Conservation (phyloP, 2,329 filamentous ascomycete species). For the Ascosphaera pollenicola region DNA sequence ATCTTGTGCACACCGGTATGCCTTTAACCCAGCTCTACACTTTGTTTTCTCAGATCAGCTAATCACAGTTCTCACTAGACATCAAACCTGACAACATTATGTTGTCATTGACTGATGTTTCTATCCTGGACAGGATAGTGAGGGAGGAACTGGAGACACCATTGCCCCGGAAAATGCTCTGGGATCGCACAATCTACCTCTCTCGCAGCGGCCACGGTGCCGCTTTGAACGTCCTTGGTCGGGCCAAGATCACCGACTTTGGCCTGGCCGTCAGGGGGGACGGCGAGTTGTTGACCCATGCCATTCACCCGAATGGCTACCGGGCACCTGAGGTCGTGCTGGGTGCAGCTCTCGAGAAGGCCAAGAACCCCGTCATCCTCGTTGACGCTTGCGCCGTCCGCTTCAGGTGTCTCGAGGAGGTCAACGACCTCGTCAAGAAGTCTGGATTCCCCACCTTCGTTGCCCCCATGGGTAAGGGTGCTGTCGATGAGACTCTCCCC, state of each 20-base stretch:
- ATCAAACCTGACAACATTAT: conserved; percentile 24
- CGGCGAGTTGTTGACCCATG: conserved; percentile 14
- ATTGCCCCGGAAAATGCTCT: conserved; percentile 11
- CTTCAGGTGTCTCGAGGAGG: conserved; percentile 47
- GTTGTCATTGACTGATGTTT: conserved; percentile 11
- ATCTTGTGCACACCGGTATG: conserved; percentile 21
- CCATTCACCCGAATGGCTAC: conserved; percentile 22
- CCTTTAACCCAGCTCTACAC: conserved; percentile 1
- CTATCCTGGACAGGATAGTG: conserved; percentile 8
- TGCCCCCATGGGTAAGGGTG: conserved; percentile 69
- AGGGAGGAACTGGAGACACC: conserved; percentile 11
- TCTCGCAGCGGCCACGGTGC: conserved; percentile 13
- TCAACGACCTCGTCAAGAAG: conserved; percentile 47
- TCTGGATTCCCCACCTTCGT: conserved; percentile 58
- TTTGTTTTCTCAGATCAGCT: conserved; percentile 1
- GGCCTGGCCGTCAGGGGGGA: conserved; percentile 13
- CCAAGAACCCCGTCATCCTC: conserved; percentile 51
- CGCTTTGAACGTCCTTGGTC: conserved; percentile 7
- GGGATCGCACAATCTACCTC: conserved; percentile 12
- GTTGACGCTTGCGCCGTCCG: conserved; percentile 64
- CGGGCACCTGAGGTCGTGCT: conserved; percentile 17
- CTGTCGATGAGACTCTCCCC: conserved; percentile 48
- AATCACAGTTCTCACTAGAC: conserved; percentile 9
- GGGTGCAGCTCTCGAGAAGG: conserved; percentile 34
- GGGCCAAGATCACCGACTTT: conserved; percentile 15